Evolutionary conservation across 495 filamentous ascomycete species (phyloP).

Genomic region (Podospora australis): DNA sequence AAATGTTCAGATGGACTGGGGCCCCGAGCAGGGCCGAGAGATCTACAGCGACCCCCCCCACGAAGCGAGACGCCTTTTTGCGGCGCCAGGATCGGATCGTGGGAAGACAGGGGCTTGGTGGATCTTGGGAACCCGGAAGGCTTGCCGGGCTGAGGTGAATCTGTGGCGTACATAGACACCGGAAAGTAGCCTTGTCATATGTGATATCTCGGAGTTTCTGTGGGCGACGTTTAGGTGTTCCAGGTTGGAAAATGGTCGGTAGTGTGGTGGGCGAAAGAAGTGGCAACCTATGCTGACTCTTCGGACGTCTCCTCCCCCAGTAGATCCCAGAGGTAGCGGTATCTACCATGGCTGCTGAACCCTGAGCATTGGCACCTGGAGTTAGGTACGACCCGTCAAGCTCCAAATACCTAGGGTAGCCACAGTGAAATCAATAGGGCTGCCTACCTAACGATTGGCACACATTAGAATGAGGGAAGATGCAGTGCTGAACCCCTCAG

Average conservation of each 20-base stretch:
- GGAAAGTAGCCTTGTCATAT: not conserved
- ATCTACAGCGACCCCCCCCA: conserved; percentile 23
- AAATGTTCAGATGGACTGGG: conserved; percentile 5
- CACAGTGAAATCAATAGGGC: too few species aligned
- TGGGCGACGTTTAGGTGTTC: not conserved
- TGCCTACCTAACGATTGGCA: too few species aligned
- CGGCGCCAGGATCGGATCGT: conserved; percentile 18
- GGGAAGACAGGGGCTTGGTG: conserved; percentile 16
- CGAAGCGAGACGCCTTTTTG: conserved; percentile 16
- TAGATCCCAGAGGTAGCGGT: too few species aligned
- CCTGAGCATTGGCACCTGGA: too few species aligned
- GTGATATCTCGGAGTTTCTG: not conserved
- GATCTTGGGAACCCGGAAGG: conserved; percentile 21
- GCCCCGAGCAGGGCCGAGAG: conserved; percentile 14
- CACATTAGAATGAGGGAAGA: too few species aligned
- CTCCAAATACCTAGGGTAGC: too few species aligned
- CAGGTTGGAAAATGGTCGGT: not conserved
- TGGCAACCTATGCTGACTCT: too few species aligned
- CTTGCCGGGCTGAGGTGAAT: conserved; percentile 12
- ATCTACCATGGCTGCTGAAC: too few species aligned
- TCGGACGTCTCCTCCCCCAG: too few species aligned
- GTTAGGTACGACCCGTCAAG: conserved; percentile 4
- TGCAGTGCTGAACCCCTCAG: too few species aligned
- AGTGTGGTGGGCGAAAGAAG: not conserved
- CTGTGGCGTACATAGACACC: conserved; percentile 5